Evolutionary conservation across 2,329 filamentous ascomycete species (phyloP), one percentile per base, ranked within the genome.

Genomic region (Elsinoe ampelina): DNA sequence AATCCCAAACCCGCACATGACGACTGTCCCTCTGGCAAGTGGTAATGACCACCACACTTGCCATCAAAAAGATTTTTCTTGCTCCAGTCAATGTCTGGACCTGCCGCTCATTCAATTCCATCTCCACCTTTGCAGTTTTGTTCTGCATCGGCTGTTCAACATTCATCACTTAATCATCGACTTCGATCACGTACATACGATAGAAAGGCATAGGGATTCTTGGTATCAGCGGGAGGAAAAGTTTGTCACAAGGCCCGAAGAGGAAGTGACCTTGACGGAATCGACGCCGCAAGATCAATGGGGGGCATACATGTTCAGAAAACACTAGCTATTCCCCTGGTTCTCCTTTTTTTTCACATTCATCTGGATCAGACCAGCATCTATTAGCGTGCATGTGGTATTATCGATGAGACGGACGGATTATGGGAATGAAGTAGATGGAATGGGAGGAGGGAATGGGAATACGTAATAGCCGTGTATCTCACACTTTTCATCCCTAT

Each of bases 401-500:
- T 19, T 20, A 52, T 50, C 19, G 5, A 15, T n/a, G 19, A 38
- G 34, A 52, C 38, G 45, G 32, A 50, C 17, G 5, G 30, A 20
- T 19, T 20, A 51, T 52, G 32, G 17, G 48, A 52, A 19, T 22
- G 12, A 19, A 19, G 15, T 38, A 17, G 32, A 11, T 22, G 12
- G 48, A 17, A 52, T 3, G n/a, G 8, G 10, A 3, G 48, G 34
- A 52, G 48, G 48, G 39, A 19, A 39, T 39, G 34, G 26, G 17
- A 19, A 34, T n/a, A 52, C 36, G 48, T 52, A 52, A 52, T 52
- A 52, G 48, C 48, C 39, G 35, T 52, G 48, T 52, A 52, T 52
- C 34, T 52, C 48, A 52, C 11, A 38, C 34, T 35, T 52, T 52
- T 26, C 13, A 17, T 35, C 34, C 19, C 32, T 10, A 11, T 39